Percentiles rank a stretch among this genome's conserved stretches.
Evolutionary conservation across 2,329 filamentous ascomycete species (phyloP).

Genomic region (Plenodomus biglobosus): DNA sequence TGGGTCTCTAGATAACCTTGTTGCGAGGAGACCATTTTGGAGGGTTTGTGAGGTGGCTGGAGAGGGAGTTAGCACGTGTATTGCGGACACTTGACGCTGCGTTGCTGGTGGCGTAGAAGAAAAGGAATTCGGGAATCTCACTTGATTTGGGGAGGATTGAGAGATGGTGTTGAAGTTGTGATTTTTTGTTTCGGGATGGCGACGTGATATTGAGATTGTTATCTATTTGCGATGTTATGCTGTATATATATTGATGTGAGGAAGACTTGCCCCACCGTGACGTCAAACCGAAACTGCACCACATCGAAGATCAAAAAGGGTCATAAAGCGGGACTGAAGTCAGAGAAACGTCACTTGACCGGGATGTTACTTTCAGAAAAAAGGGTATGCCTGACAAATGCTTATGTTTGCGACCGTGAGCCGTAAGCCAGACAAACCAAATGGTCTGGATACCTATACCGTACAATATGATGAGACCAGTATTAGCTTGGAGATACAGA

Average conservation of each 20-base stretch:
- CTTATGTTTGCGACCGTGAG: not conserved
- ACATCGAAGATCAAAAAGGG: slow-evolving; percentile 10
- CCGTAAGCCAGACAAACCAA: not conserved
- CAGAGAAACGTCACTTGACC: slow-evolving; percentile 6
- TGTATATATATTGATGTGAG: slow-evolving; percentile 12
- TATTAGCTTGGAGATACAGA: no score
- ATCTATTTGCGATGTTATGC: not conserved
- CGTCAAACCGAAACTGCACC: slow-evolving; percentile 15
- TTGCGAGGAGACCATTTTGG: slow-evolving; percentile 28
- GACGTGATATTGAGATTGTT: not conserved
- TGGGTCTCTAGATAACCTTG: slow-evolving; percentile 26
- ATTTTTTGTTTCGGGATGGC: not conserved
- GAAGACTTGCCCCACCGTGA: slow-evolving; percentile 17
- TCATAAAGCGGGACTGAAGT: slow-evolving; percentile 5
- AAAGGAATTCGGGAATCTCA: no score
- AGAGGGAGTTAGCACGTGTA: not conserved
- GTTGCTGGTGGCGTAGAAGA: no score
- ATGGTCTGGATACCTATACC: no score
- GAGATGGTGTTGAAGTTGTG: not conserved
- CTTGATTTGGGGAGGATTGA: no score
- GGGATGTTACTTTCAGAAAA: slow-evolving; percentile 1
- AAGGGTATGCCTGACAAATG: not conserved
- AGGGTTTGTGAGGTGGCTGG: slow-evolving; percentile 6
- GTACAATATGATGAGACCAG: no score
- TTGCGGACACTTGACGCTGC: no score